Base-by-base conservation (phyloP, 1,284 basidiomycete genomes). In the Cryptococcus maquisensis region DNA sequence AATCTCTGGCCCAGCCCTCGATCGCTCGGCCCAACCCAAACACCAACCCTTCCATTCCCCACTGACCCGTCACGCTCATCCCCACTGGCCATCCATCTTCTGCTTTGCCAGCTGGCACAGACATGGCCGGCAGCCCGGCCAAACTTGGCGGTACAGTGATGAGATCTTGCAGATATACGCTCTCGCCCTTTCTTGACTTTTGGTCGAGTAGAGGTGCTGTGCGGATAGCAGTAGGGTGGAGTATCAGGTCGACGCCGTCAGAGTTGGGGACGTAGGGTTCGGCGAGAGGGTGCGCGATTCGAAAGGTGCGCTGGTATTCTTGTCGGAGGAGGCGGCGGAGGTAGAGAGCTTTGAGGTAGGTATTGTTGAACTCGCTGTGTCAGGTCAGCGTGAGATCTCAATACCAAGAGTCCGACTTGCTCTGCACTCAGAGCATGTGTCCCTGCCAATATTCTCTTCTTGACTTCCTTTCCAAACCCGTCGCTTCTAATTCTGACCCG, bases 341-440 rank as follows among this genome's bases (percentile, higher is more conserved):
- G 18, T 84, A 81, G 57, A 93, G 87, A 0, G 96, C 93, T 76
- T 95, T 89, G 3, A 98, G 81, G 71, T 93, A 98, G 73, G 95
- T 97, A 70, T 96, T 97, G 76, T 98, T 88, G 71, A 94, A 96
- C 15, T 91, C 92, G 60, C 90, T 95, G 67, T 6, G 2, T 4
- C 20, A 49, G 8, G 4, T 38, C 9, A 16, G 20, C 9, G 32
- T 35, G 42, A 45, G 36, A n/a, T n/a, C n/a, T 38, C 26, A 38
- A 47, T 24, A 13, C 4, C 8, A 16, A 46, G 55, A 21, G 51
- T 32, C 23, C 21, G 18, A 73, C 88, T 69, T 66, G 94, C 92
- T 91, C 90, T 16, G 93, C 91, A 0, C 88, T 88, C 18, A 98
- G 78, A 1, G 93, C 90, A 70, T 95, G 92, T 0, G 92, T 92